phyloP scores from a whole-genome alignment of 2,329 filamentous ascomycete species.

The Fusarium ambrosium region DNA sequence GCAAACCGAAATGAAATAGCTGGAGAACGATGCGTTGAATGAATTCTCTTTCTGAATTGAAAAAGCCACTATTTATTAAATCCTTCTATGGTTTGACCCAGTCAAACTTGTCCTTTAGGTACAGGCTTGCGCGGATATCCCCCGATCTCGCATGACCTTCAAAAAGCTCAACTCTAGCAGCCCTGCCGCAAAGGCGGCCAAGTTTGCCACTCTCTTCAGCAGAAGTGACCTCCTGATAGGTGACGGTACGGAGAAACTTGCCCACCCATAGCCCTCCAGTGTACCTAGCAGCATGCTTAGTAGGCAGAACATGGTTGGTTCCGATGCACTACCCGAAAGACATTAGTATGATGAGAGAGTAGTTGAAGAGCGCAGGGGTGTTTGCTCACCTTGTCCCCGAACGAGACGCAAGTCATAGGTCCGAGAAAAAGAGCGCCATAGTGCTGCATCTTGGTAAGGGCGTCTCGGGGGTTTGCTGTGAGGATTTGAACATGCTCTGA shows the following conservation, averaged over 20 bases:
- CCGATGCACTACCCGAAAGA: slow-evolving; percentile 24
- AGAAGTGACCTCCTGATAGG: slow-evolving; percentile 26
- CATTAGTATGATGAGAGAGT: not conserved
- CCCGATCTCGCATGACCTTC: slow-evolving; percentile 33
- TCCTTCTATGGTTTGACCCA: not conserved
- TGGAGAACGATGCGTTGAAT: not conserved
- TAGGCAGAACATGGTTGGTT: slow-evolving; percentile 6
- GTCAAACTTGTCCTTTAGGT: not conserved
- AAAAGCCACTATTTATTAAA: not conserved
- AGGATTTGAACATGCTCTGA: slow-evolving; percentile 28
- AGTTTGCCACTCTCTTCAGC: slow-evolving; percentile 16
- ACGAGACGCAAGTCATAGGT: slow-evolving; percentile 25
- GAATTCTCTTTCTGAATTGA: not conserved
- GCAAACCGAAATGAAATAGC: not conserved
- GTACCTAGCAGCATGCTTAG: not conserved
- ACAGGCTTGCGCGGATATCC: slow-evolving; percentile 11
- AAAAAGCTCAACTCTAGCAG: slow-evolving; percentile 23
- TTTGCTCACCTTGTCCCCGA: slow-evolving; percentile 27
- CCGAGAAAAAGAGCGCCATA: slow-evolving; percentile 30
- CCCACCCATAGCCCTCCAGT: not conserved
- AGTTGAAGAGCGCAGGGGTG: not conserved
- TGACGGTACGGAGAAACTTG: slow-evolving; percentile 30
- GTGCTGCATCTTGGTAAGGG: slow-evolving; percentile 25
- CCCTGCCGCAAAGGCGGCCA: slow-evolving; percentile 23
- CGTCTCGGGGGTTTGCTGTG: slow-evolving; percentile 21